These are phyloP conservation scores for Aspergillus pseudoterreus DNA, from an alignment of 2,329 filamentous ascomycete species.

Conservation along the genomic window DNA sequence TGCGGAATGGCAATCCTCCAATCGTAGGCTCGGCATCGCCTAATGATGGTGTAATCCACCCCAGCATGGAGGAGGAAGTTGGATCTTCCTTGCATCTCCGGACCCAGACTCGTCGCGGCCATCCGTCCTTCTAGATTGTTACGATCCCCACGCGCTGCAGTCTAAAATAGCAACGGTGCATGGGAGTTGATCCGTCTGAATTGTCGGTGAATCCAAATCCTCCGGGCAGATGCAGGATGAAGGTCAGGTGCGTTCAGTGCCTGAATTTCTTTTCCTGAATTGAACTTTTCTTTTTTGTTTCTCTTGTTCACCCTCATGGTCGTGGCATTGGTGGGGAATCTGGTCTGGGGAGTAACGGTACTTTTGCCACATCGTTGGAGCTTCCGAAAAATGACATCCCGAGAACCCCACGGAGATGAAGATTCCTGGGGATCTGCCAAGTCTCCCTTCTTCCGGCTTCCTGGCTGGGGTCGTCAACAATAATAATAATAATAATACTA, in stretches of 20 bases:
- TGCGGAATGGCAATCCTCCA: slow-evolving; percentile 12
- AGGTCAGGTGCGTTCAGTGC: neutral
- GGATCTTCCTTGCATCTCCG: slow-evolving; percentile 9
- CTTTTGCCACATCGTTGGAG: slow-evolving; percentile 10
- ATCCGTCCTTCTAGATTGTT: slow-evolving; percentile 8
- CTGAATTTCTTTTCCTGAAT: neutral
- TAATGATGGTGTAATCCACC: slow-evolving; percentile 15
- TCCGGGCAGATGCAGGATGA: neutral
- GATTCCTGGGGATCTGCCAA: slow-evolving; percentile 1
- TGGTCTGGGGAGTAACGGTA: slow-evolving; percentile 1
- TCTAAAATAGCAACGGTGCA: neutral
- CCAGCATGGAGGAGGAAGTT: neutral
- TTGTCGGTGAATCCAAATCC: slow-evolving; percentile 4
- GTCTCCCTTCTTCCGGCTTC: neutral
- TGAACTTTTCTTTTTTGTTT: neutral
- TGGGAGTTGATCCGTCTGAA: slow-evolving; percentile 1
- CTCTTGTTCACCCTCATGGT: neutral
- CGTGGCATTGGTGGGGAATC: neutral
- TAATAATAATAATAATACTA: neutral
- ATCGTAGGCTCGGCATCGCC: slow-evolving; percentile 14
- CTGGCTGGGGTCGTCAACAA: neutral
- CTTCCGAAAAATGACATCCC: slow-evolving; percentile 14
- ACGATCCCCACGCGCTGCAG: slow-evolving; percentile 3
- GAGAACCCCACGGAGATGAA: slow-evolving; percentile 3
- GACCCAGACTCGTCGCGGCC: slow-evolving; percentile 5